Evolutionary conservation across 352 stramenopile species (phyloP), one percentile per base, ranked within the genome.

Genomic region (Phytophthora podocarpi): DNA sequence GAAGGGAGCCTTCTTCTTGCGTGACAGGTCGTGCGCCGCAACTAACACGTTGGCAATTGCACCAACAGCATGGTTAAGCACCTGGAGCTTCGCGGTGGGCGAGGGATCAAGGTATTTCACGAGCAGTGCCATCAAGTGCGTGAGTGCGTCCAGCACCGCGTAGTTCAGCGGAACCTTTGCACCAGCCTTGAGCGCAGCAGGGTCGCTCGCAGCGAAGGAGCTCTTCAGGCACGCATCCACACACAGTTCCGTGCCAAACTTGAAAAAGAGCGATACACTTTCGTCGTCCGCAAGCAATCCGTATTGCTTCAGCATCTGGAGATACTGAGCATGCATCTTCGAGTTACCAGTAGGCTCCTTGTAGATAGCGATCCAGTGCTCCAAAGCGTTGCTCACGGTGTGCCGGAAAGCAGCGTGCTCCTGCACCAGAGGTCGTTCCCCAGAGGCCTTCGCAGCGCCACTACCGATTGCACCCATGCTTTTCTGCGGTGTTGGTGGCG

Each of bases 341-440:
- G 98, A 97, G 62, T 92, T 94, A 31, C 83, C 87, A 20, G 77
- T 83, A 11, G 87, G 85, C 32, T 99, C 96, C 68, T 91, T 98
- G 66, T 98, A 97, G 39, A 99, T 90, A 16, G 96, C 95, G 40
- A 99, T 98, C 98, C 98, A 99, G 72, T 98, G 90, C 56, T 99
- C 96, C 50, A 99, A 72, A 42, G 98, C 87, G 43, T 96, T 96
- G 74, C 80, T 93, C 26, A 96, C 85, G 0, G 87, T 96, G 69
- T 96, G 85, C 10, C 82, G 82, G 64, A 93, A 96, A 47, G 81
- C 82, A 35, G 86, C 84, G 32, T 92, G 82, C 47, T 93, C 85
- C 47, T 93, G 85, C 15, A 79, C 81, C 2, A 79, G 45, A 30
- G 69, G 75, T 9, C 77, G 75, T 26, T 87, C 82, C 5, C 60